Conservation (phyloP, 1,284 basidiomycete genomes). For the Chalciporus piperatoides region DNA sequence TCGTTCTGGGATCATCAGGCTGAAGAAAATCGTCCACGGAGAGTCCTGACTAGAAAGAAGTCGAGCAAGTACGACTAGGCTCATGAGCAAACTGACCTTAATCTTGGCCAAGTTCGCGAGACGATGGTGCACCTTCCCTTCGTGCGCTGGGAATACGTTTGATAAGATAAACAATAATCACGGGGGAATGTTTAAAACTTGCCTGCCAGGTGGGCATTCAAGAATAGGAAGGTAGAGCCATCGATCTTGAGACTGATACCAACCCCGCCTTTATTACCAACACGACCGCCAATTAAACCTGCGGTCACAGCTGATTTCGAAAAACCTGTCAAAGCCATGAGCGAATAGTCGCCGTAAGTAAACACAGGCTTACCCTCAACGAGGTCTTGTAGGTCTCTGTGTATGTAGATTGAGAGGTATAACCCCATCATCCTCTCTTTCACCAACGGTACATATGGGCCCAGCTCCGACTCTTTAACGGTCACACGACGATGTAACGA, state of each 20-base stretch:
- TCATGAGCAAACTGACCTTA: conserved; percentile 44
- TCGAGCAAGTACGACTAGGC: conserved; percentile 7
- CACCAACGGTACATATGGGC: conserved; percentile 74
- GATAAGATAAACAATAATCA: neutral
- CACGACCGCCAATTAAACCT: conserved; percentile 81
- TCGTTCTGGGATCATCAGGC: conserved; percentile 56
- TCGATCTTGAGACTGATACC: conserved; percentile 78
- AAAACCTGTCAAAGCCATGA: conserved; percentile 42
- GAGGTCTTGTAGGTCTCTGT: conserved; percentile 58
- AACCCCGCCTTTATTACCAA: conserved; percentile 85
- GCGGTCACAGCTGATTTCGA: conserved; percentile 76
- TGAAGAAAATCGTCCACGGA: conserved; percentile 64
- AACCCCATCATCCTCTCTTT: conserved; percentile 90
- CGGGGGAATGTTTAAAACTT: conserved; percentile 11
- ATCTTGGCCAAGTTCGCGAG: conserved; percentile 73
- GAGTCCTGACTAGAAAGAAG: conserved; percentile 49
- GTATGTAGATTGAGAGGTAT: conserved; percentile 71
- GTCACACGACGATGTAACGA: conserved; percentile 35
- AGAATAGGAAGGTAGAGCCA: conserved; percentile 71
- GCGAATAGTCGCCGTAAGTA: neutral
- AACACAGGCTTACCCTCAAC: conserved; percentile 49
- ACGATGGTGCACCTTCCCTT: conserved; percentile 64
- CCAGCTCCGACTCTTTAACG: conserved; percentile 44
- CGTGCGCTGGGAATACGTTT: conserved; percentile 56
- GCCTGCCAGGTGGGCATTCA: conserved; percentile 89